Evolutionary conservation across 495 filamentous ascomycete genomes (phyloP).

Genomic region (Xylaria sp.): DNA sequence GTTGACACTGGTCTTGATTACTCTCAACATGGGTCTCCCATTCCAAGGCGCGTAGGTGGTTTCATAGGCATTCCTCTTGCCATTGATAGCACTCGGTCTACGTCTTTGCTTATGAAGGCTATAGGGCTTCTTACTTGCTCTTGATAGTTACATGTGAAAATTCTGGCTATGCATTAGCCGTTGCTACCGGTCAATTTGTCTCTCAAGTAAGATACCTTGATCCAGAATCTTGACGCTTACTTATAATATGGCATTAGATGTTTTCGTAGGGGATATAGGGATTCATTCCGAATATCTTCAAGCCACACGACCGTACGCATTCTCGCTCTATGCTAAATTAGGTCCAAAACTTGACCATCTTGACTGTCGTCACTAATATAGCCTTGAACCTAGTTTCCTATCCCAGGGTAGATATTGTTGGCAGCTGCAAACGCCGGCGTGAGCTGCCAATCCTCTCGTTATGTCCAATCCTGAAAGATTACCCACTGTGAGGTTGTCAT

Average conservation of each 20-base stretch:
- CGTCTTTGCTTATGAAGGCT: slow-evolving; percentile 1
- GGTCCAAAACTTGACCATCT: not conserved
- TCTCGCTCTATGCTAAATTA: not conserved
- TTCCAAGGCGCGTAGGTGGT: not conserved
- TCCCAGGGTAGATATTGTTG: slow-evolving; percentile 33
- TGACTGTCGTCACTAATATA: not conserved
- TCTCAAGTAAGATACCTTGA: not conserved
- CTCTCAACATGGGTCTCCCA: not conserved
- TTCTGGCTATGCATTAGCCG: not conserved
- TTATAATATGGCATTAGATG: slow-evolving; percentile 2
- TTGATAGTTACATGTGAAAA: slow-evolving; percentile 16
- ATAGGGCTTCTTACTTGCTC: not conserved
- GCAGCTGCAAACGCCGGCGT: slow-evolving; percentile 18
- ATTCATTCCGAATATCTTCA: not conserved
- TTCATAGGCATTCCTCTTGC: not conserved
- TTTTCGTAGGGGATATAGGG: not conserved
- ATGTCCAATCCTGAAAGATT: too few relatives aligned
- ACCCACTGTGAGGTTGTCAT: too few relatives aligned
- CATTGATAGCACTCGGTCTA: slow-evolving; percentile 18
- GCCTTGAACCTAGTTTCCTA: slow-evolving; percentile 30
- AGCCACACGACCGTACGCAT: not conserved
- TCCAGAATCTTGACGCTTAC: not conserved
- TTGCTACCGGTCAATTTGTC: not conserved
- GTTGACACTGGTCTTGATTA: not conserved
- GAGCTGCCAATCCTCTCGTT: slow-evolving; percentile 23